phyloP scores from a whole-genome alignment of 441 rosid genomes.

The Bruguiera hainesii region DNA sequence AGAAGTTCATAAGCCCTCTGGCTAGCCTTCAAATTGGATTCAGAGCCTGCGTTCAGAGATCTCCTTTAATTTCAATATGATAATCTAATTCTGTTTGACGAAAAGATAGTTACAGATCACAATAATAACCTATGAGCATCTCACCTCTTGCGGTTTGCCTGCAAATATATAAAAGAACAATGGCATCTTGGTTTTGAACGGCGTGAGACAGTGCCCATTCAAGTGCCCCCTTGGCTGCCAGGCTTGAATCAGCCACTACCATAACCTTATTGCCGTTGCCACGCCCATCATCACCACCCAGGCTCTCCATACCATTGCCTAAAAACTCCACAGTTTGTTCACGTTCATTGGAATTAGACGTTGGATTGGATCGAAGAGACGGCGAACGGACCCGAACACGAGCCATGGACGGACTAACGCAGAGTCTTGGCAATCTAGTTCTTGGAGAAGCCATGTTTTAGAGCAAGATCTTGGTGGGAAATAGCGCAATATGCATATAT shows the following conservation, averaged over 20 bases:
- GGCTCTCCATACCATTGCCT: constrained; percentile 16
- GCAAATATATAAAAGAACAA: constrained; percentile 56
- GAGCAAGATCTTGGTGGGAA: background rate
- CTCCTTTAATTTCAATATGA: background rate
- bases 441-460: constrained; percentile 28
- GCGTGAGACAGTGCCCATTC: constrained; percentile 88
- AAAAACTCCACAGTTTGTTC: constrained; percentile 52
- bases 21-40: constrained; percentile 33
- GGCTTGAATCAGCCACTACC: constrained; percentile 81
- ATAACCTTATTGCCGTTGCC: constrained; percentile 55
- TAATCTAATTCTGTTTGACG: background rate
- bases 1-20: constrained; percentile 55
- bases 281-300: constrained; percentile 10
- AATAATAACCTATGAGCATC: background rate
- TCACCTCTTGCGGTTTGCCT: constrained; percentile 45
- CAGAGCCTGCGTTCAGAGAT: constrained; percentile 27
- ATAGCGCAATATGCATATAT: background rate
- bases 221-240: constrained; percentile 74
- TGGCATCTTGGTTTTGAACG: constrained; percentile 56
- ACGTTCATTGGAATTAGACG: constrained; percentile 25
- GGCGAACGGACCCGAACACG: constrained; percentile 55
- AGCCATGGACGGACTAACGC: constrained; percentile 39
- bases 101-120: background rate
- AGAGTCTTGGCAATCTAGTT: constrained; percentile 43
- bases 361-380: constrained; percentile 39